A percentile compares a stretch with the other conserved stretches of the same genome.
Conservation (phyloP, 2,329 filamentous ascomycete genomes). For the Coniella vitis region DNA sequence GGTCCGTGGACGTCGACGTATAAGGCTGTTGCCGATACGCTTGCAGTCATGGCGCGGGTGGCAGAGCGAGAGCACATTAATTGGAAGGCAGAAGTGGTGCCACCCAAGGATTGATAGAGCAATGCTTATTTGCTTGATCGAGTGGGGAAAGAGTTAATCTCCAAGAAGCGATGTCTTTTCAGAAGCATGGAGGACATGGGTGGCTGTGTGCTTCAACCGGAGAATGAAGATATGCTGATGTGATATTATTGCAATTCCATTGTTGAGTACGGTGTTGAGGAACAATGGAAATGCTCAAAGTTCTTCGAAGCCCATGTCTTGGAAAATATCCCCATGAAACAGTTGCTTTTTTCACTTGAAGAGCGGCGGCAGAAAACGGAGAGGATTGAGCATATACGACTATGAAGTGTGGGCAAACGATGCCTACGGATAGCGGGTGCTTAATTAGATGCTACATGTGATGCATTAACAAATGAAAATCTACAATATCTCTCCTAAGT, state of each 20-base stretch:
- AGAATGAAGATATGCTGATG: too few relatives aligned
- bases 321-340: too few relatives aligned
- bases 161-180: too few relatives aligned
- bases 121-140: not conserved
- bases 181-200: too few relatives aligned
- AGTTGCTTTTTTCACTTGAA: too few relatives aligned
- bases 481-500: not conserved
- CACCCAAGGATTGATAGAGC: slow-evolving; percentile 3
- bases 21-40: slow-evolving; percentile 32
- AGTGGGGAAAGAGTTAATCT: not conserved
- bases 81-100: slow-evolving; percentile 35
- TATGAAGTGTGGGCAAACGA: slow-evolving; percentile 15
- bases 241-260: too few relatives aligned
- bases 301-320: too few relatives aligned
- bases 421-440: slow-evolving; percentile 12
- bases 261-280: too few relatives aligned
- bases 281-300: too few relatives aligned
- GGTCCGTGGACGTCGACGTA: slow-evolving; percentile 39
- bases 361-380: not conserved
- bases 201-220: too few relatives aligned
- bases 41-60: slow-evolving; percentile 37
- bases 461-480: not conserved
- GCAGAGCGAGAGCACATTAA: slow-evolving; percentile 37
- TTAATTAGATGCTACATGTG: not conserved
- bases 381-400: slow-evolving; percentile 5